Percentiles rank a stretch among this genome's conserved stretches.
Evolutionary conservation across 495 filamentous ascomycete genomes (phyloP).

Genomic region (Trichoderma parareesei): DNA sequence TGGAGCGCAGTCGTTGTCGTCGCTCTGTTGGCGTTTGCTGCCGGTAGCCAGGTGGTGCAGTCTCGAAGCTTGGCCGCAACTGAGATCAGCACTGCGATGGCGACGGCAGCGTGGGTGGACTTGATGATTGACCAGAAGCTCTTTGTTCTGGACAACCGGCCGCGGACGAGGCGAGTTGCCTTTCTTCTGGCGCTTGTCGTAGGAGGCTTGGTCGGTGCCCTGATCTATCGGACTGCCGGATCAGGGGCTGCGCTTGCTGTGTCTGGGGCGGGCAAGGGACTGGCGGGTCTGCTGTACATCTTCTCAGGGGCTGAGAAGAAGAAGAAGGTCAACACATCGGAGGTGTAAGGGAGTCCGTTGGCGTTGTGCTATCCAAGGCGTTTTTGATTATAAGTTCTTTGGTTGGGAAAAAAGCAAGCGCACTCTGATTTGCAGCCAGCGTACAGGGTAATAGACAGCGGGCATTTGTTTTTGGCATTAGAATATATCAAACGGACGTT

Average conservation of each 20-base stretch:
- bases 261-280: constrained; percentile 35
- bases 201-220: constrained; percentile 48
- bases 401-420: not conserved
- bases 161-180: constrained; percentile 41
- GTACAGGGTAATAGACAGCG: not conserved
- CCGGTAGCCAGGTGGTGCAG: constrained; percentile 53
- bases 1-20: constrained; percentile 34
- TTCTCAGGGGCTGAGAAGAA: constrained; percentile 30
- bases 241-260: constrained; percentile 35
- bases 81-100: constrained; percentile 61
- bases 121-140: constrained; percentile 47
- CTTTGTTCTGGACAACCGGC: constrained; percentile 34
- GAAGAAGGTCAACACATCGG: constrained; percentile 16
- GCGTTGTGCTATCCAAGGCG: not conserved
- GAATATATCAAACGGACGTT: no score
- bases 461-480: not conserved
- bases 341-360: not conserved
- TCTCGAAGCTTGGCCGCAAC: constrained; percentile 45
- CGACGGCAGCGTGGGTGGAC: constrained; percentile 56
- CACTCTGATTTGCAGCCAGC: not conserved
- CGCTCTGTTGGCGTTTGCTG: constrained; percentile 45
- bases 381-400: not conserved
- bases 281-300: constrained; percentile 37
- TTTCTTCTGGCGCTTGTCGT: constrained; percentile 43
- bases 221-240: constrained; percentile 33